These are phyloP conservation scores for Hemileccinum rubropunctum DNA, from an alignment of 768 basidiomycete species.

Conservation along the genomic window DNA sequence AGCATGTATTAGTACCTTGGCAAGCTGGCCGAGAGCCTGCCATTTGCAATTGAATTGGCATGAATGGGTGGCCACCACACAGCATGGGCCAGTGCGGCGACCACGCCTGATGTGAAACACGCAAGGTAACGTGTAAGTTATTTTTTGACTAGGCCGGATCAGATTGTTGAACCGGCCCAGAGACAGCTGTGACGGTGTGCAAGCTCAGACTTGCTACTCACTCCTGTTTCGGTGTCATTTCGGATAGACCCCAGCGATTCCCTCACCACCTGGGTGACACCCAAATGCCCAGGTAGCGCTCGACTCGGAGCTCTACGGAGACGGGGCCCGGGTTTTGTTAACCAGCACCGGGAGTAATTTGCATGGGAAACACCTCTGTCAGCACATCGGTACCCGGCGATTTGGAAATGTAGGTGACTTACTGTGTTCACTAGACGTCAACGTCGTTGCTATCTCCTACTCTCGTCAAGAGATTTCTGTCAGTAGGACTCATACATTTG, in stretches of 20 bases:
- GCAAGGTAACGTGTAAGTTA: too few relatives aligned
- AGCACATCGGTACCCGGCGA: too few relatives aligned
- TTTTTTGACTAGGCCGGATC: too few relatives aligned
- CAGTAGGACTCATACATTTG: background rate
- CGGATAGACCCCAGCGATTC: too few relatives aligned
- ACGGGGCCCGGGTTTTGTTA: background rate
- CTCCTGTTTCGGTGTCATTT: too few relatives aligned
- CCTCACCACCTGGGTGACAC: too few relatives aligned
- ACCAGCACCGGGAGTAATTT: background rate
- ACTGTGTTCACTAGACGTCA: background rate
- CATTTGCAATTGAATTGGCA: conserved; percentile 6
- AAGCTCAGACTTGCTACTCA: too few relatives aligned
- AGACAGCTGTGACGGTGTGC: too few relatives aligned
- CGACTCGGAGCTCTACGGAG: background rate
- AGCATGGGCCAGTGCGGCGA: too few relatives aligned
- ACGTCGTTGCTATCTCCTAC: too few relatives aligned
- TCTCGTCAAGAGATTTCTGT: background rate
- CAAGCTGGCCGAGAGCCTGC: background rate
- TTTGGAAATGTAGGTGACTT: background rate
- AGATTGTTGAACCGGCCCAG: too few relatives aligned
- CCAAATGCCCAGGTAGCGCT: background rate
- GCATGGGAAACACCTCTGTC: background rate
- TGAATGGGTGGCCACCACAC: background rate
- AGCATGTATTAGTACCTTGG: background rate
- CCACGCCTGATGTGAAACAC: too few relatives aligned